Percentiles rank a stretch among this genome's conserved stretches.
Evolutionary conservation across 1,139 yeast genomes (phyloP).

Genomic region (Pichia sp.): DNA sequence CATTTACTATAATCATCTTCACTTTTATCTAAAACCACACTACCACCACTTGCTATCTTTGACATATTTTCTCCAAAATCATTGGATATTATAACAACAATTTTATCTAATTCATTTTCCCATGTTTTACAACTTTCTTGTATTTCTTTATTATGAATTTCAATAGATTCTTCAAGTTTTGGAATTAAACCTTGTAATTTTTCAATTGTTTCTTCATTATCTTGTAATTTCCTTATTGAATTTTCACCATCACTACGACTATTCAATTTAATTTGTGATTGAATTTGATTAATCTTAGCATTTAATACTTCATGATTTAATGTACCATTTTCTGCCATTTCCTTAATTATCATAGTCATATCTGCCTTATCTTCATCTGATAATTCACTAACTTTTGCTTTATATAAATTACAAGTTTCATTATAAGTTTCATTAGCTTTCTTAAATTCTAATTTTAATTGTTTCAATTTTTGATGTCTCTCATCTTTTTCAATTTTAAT

Average conservation of each 20-base stretch:
- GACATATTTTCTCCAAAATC: conserved; percentile 63
- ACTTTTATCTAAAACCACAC: conserved; percentile 53
- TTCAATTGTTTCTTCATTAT: conserved; percentile 30
- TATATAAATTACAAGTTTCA: conserved; percentile 34
- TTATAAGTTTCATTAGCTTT: conserved; percentile 32
- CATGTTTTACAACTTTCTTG: conserved; percentile 38
- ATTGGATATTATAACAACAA: conserved; percentile 49
- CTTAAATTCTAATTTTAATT: conserved; percentile 29
- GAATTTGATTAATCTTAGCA: conserved; percentile 31
- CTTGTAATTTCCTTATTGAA: conserved; percentile 34
- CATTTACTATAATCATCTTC: conserved; percentile 61
- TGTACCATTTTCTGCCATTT: conserved; percentile 33
- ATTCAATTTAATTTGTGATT: conserved; percentile 33
- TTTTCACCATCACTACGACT: conserved; percentile 35
- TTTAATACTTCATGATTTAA: conserved; percentile 38
- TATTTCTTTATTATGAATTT: conserved; percentile 35
- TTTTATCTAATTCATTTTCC: conserved; percentile 50
- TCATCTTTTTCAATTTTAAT: conserved; percentile 32
- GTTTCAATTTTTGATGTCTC: conserved; percentile 29
- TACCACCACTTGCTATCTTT: conserved; percentile 81
- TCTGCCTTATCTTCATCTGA: conserved; percentile 39
- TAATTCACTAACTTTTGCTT: conserved; percentile 36
- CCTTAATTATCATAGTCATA: conserved; percentile 39
- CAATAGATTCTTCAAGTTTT: conserved; percentile 27
- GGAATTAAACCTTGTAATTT: conserved; percentile 34